Evolutionary conservation across 331 rosid genomes (phyloP), one percentile per base, ranked within the genome.

Genomic region (Stylosanthes scabra): DNA sequence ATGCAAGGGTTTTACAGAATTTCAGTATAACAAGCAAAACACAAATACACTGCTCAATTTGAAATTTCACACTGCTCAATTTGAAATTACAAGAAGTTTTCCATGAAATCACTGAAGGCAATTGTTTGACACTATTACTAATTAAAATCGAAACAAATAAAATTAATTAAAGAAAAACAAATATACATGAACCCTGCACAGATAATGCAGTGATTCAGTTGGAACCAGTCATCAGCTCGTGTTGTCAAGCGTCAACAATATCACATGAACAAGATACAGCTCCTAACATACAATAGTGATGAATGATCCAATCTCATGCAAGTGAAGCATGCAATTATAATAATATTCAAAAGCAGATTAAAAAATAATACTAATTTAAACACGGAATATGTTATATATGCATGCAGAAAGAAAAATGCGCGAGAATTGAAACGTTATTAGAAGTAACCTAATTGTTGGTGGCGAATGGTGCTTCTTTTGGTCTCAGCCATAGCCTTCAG

Each of bases 401-500:
- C 46, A 59, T 54, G 14, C 58, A 81, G 25, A 29, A 44, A 41
- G 6, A 59, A 11, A 15, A 49, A 59, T 16, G 25, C 1, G 25
- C 25, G 25, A 20, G 25, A 20, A 20, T 20, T 20, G 25, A 20
- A 20, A 20, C 25, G 25, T 20, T 20, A 20, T 31, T 31, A 31
- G 37, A 3, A 31, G 5, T 31, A 31, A 31, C 37, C 37, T 31
- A 31, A 31, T 31, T 31, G 5, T 31, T 31, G 37, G 37, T 31
- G 37, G 3, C 37, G 37, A 31, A 31, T 31, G 37, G 0, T 58
- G 37, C 5, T 58, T 14, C 68, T 78, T 46, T 50, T 68, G 72
- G 75, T 74, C 15, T 84, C 87, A 65, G 91, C 85, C 93, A 86
- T 31, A 31, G 85, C 63, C 47, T 59, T 65, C 49, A 80, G 50